Base-by-base conservation (phyloP, 139 green algal genomes). In the Closterium sp. region DNA sequence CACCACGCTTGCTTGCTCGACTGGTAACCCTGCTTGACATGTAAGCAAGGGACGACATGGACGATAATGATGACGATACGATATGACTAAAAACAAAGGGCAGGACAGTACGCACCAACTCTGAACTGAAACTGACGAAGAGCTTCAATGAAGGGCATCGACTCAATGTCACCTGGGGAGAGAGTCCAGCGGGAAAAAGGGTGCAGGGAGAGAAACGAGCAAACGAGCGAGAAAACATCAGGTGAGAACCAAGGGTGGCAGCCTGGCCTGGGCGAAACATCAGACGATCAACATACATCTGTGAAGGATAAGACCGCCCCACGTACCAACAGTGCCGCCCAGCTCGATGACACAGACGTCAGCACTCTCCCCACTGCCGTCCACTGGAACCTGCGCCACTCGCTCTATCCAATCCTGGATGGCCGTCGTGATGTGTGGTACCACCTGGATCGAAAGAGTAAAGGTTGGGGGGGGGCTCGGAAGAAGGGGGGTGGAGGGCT, bases 281-380 rank as follows among this genome's bases (percentile, higher is more conserved):
- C 38, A 50, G 38, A 50, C 34, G 9, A 42, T 42, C 34, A 42
- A 42, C n/a, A n/a, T n/a, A n/a, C n/a, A n/a, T n/a, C n/a, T n/a
- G n/a, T n/a, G n/a, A 27, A 79, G 17, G 62, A 79, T 1, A 79
- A 5, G 2, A 22, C 85, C 28, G 29, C 24, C n/a, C 30, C 2
- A 90, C 90, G 13, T 70, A 93, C 91, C 98, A 38, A 99, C 97
- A 1, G 98, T 99, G 90, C 98, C 98, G 17, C 98, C 98, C 89
- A 99, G 96, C 96, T 99, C 98, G 73, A 99, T 99, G 28, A 99
- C 96, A 94, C 98, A 99, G 85, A 99, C 97, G 90, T 99, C 97
- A 11, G 98, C 97, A 6, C 93, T 27, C 34, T 96, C 96, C 4
- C 94, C 93, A 9, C 93, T 95, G 45, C 97, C 97, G 89, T 99